phyloP scores from a whole-genome alignment of 1,139 yeast genomes.

The Debaryomyces robertsiae region DNA sequence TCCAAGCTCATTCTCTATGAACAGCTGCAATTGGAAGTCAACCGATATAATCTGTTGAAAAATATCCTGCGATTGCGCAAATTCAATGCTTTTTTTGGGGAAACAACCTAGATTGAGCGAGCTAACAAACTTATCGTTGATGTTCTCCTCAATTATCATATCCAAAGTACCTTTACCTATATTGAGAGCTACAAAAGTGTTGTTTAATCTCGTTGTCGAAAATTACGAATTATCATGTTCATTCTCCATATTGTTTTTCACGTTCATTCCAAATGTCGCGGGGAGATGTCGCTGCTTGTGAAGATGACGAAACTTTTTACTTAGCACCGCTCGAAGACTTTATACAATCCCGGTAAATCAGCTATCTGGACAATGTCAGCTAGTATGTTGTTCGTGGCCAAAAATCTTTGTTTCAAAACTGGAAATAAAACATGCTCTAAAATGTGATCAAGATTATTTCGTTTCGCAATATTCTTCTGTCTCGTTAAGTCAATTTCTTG shows the following conservation, averaged over 20 bases:
- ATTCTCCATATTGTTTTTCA: too few relatives aligned
- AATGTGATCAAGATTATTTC: constrained; percentile 26
- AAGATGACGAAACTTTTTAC: neutral
- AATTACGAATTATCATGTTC: too few relatives aligned
- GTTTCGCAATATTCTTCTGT: constrained; percentile 17
- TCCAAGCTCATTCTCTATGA: constrained; percentile 36
- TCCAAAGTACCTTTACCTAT: neutral
- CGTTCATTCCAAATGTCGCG: too few relatives aligned
- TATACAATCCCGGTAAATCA: constrained; percentile 85
- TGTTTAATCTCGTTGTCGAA: too few relatives aligned
- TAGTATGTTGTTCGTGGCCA: constrained; percentile 60
- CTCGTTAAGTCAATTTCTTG: constrained; percentile 18
- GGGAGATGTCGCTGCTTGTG: neutral
- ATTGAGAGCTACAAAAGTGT: neutral
- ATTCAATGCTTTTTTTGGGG: constrained; percentile 37
- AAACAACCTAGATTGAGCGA: constrained; percentile 43
- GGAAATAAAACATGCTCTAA: constrained; percentile 72
- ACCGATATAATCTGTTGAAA: constrained; percentile 41
- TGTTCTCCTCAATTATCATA: constrained; percentile 28
- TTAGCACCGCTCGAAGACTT: constrained; percentile 88
- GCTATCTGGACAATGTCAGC: constrained; percentile 80
- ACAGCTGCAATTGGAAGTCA: constrained; percentile 43
- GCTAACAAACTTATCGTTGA: constrained; percentile 25
- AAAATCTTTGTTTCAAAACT: constrained; percentile 57
- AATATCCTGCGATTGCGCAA: constrained; percentile 38